These are phyloP conservation scores for Penicillium freii DNA, from an alignment of 2,329 filamentous ascomycete species.

Conservation along the genomic window DNA sequence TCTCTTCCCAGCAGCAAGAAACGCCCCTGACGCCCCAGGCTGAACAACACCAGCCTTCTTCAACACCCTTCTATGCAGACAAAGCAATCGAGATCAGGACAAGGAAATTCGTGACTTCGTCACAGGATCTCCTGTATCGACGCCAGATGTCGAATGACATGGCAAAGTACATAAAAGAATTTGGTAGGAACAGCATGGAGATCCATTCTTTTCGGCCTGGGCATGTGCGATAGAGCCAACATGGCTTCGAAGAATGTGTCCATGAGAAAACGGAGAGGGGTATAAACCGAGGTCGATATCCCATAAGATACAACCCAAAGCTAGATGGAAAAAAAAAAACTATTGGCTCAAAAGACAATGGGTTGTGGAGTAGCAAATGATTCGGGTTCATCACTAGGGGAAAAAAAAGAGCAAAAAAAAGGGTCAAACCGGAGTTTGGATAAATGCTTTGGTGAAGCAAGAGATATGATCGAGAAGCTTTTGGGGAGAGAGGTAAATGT, in stretches of 20 bases:
- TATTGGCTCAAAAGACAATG: slow-evolving; percentile 7
- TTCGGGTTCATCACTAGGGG: background rate
- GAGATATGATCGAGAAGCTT: background rate
- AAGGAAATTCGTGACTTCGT: slow-evolving; percentile 29
- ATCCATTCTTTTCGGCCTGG: background rate
- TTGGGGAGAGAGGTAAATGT: background rate
- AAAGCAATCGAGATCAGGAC: slow-evolving; percentile 13
- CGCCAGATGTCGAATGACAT: slow-evolving; percentile 8
- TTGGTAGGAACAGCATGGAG: background rate
- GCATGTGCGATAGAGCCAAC: background rate
- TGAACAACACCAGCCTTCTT: background rate
- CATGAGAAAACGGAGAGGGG: slow-evolving; percentile 15
- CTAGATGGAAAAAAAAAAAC: background rate
- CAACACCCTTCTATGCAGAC: slow-evolving; percentile 16
- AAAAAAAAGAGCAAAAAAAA: background rate
- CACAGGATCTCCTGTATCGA: slow-evolving; percentile 17
- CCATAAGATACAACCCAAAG: slow-evolving; percentile 18
- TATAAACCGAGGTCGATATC: slow-evolving; percentile 20
- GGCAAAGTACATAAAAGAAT: slow-evolving; percentile 12
- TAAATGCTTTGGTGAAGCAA: slow-evolving; percentile 2
- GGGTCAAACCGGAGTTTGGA: background rate
- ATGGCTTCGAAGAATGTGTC: slow-evolving; percentile 7
- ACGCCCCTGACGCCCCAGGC: background rate
- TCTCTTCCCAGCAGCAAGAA: background rate
- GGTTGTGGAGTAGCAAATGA: background rate